Evolutionary conservation across 2,329 filamentous ascomycete genomes (phyloP).

Genomic region (Decorospora gaudefroyi): DNA sequence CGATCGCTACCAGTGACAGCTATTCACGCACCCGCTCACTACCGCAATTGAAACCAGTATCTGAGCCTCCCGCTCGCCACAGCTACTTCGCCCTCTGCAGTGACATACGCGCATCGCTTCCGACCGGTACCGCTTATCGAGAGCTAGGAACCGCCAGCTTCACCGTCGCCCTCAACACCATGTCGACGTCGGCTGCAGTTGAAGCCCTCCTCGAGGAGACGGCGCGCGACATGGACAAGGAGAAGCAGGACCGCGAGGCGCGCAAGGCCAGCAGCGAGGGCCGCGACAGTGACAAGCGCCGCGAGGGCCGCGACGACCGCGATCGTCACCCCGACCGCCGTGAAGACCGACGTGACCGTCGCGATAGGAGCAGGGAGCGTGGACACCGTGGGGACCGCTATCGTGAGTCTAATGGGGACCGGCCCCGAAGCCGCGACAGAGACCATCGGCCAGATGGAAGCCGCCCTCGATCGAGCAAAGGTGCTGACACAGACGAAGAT

Average conservation of each 20-base stretch:
- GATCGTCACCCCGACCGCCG: no score
- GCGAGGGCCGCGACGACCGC: constrained; percentile 43
- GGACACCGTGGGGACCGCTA: constrained; percentile 33
- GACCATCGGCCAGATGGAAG: constrained; percentile 39
- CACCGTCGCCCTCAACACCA: no score
- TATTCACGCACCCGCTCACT: constrained; percentile 20
- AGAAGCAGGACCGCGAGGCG: constrained; percentile 21
- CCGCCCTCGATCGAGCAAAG: constrained; percentile 39
- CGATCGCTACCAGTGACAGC: constrained; percentile 18
- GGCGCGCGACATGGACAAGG: constrained; percentile 29
- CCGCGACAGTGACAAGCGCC: constrained; percentile 39
- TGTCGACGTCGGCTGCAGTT: constrained; percentile 67
- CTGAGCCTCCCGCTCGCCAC: constrained; percentile 27
- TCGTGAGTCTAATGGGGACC: constrained; percentile 40
- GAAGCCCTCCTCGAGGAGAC: constrained; percentile 81
- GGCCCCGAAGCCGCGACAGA: constrained; percentile 42
- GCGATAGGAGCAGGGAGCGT: constrained; percentile 37
- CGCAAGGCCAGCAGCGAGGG: constrained; percentile 24
- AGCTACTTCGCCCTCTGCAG: constrained; percentile 26
- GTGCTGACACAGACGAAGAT: constrained; percentile 46
- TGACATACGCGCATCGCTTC: constrained; percentile 30
- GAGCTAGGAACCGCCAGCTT: constrained; percentile 28
- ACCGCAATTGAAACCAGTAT: constrained; percentile 29
- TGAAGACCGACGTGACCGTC: constrained; percentile 30
- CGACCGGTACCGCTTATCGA: constrained; percentile 32